phyloP scores from a whole-genome alignment of 805 yeast genomes.

The Suhomyces vadensis region DNA sequence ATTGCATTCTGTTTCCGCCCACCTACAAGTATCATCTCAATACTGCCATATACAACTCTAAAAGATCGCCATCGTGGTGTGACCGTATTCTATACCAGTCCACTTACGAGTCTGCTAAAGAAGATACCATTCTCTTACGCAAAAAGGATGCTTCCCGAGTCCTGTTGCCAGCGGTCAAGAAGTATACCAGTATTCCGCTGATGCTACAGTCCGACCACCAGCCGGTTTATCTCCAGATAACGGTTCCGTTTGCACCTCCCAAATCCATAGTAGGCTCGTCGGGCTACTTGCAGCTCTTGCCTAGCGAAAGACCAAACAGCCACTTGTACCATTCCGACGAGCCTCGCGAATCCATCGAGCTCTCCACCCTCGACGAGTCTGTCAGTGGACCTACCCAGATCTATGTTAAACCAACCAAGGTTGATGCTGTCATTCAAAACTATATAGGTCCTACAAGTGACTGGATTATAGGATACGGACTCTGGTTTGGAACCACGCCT shows the following conservation, averaged over 20 bases:
- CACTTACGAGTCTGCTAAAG: constrained; percentile 28
- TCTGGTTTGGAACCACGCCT: constrained; percentile 37
- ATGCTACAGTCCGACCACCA: constrained; percentile 72
- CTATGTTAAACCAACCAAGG: constrained; percentile 35
- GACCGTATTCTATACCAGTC: constrained; percentile 71
- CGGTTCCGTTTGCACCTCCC: constrained; percentile 48
- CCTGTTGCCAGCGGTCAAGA: constrained; percentile 26
- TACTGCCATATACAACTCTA: constrained; percentile 52
- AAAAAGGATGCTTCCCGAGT: constrained; percentile 1
- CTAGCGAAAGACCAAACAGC: constrained; percentile 12
- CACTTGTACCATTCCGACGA: constrained; percentile 4
- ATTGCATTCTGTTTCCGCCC: constrained; percentile 66
- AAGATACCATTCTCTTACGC: not conserved
- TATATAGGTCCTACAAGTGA: constrained; percentile 31
- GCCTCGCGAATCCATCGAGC: constrained; percentile 7
- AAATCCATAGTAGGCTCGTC: constrained; percentile 24
- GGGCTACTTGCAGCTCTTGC: constrained; percentile 34
- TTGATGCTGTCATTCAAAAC: constrained; percentile 29
- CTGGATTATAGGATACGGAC: constrained; percentile 30
- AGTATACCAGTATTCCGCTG: constrained; percentile 51
- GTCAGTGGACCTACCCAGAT: constrained; percentile 43
- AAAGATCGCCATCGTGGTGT: constrained; percentile 86
- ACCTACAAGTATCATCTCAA: constrained; percentile 69
- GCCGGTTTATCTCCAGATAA: constrained; percentile 63
- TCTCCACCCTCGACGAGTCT: constrained; percentile 17